Evolutionary conservation across 1,139 yeast species (phyloP).

Genomic region (Geotrichum citri-aurantii): DNA sequence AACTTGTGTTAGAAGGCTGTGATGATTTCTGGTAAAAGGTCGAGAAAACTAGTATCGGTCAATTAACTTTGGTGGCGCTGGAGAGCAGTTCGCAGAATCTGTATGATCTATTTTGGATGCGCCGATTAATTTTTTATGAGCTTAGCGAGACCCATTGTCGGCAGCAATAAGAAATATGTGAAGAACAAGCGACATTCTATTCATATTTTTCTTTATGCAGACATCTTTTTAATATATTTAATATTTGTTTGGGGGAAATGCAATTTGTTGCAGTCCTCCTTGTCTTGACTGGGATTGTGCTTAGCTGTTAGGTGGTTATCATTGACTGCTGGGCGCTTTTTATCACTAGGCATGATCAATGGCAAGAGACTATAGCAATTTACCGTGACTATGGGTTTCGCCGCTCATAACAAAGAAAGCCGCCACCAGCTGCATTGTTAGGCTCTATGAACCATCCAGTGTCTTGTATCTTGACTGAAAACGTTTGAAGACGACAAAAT

Average conservation of each 20-base stretch:
- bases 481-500: not conserved
- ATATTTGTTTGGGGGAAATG: not conserved
- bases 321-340: not conserved
- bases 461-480: not conserved
- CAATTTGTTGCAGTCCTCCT: not conserved
- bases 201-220: not conserved
- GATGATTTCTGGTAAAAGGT: not conserved
- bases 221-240: not conserved
- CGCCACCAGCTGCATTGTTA: not conserved
- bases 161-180: not conserved
- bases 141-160: not conserved
- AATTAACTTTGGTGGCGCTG: not conserved
- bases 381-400: not conserved
- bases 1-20: not conserved
- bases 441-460: not conserved
- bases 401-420: not conserved
- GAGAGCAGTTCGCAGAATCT: not conserved
- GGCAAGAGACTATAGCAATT: slow-evolving; percentile 10
- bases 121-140: not conserved
- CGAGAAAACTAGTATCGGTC: not conserved
- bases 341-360: slow-evolving; percentile 10
- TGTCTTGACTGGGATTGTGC: slow-evolving; percentile 5
- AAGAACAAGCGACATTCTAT: not conserved
- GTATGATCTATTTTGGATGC: not conserved
- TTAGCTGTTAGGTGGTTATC: not conserved